Evolutionary conservation across 108 stramenopile species (phyloP).

Genomic region (Fragilaria crotonensis): DNA sequence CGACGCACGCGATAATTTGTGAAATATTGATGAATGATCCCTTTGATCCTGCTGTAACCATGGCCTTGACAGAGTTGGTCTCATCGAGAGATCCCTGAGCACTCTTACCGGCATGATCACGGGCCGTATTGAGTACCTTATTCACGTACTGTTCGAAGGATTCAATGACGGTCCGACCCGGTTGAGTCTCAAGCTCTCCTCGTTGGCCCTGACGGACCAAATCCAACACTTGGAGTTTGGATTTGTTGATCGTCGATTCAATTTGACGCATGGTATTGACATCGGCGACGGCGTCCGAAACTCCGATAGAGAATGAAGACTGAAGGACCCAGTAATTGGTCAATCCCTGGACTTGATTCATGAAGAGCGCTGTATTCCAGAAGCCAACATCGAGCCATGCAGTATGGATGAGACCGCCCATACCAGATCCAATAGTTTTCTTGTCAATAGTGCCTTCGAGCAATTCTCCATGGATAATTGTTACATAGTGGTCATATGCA

Average conservation of each 20-base stretch:
- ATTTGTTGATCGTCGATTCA: slow-evolving; percentile 92
- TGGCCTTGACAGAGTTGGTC: slow-evolving; percentile 95
- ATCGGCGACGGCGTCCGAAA: slow-evolving; percentile 97
- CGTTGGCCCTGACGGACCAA: slow-evolving; percentile 95
- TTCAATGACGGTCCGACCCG: slow-evolving; percentile 98
- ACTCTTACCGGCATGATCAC: slow-evolving; percentile 93
- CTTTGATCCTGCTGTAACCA: slow-evolving; percentile 97
- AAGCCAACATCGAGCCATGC: slow-evolving; percentile 93
- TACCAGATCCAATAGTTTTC: slow-evolving; percentile 91
- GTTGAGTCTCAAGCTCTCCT: slow-evolving; percentile 93
- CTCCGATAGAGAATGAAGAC: slow-evolving; percentile 93
- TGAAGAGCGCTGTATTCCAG: slow-evolving; percentile 90
- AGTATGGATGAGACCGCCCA: slow-evolving; percentile 96
- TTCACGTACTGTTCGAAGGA: slow-evolving; percentile 97
- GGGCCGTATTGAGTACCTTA: slow-evolving; percentile 92
- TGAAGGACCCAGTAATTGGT: slow-evolving; percentile 95
- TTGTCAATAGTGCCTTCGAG: slow-evolving; percentile 96
- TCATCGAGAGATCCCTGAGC: slow-evolving; percentile 89
- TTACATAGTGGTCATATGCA: slow-evolving; percentile 83
- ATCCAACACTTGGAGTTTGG: slow-evolving; percentile 90
- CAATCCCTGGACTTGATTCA: slow-evolving; percentile 96
- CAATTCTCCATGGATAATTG: slow-evolving; percentile 90
- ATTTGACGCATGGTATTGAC: slow-evolving; percentile 92
- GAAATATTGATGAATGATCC: slow-evolving; percentile 98
- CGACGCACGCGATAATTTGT: slow-evolving; percentile 99